Conservation (phyloP, 2,329 filamentous ascomycete genomes). For the Diaporthe sp. region DNA sequence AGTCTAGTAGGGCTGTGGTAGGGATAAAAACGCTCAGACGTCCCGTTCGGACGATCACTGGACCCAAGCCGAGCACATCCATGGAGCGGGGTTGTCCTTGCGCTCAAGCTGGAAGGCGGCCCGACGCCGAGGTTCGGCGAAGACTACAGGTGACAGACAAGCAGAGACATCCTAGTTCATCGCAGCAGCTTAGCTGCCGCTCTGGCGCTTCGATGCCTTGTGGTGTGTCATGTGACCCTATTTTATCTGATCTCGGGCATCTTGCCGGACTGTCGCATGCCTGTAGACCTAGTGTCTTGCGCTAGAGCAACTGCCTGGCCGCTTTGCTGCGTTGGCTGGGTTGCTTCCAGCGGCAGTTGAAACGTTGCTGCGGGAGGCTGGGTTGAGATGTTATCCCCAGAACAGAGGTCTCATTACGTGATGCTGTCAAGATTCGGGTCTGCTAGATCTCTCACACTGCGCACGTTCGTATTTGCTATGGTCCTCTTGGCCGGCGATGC, state of each 20-base stretch:
- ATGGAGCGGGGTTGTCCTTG: conserved; percentile 33
- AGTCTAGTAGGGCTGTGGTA: conserved; percentile 28
- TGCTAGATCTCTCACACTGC: conserved; percentile 12
- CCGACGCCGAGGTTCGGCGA: conserved; percentile 29
- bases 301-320: not conserved
- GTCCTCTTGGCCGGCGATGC: not conserved
- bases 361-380: conserved; percentile 12
- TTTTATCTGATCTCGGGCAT: not conserved
- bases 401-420: conserved; percentile 1
- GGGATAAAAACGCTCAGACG: conserved; percentile 16
- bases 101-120: conserved; percentile 24
- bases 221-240: conserved; percentile 11
- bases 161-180: not conserved
- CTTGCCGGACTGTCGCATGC: not conserved
- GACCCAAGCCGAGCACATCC: conserved; percentile 1
- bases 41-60: conserved; percentile 27
- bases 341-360: conserved; percentile 31
- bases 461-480: conserved; percentile 26
- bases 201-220: not conserved
- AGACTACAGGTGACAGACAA: conserved; percentile 1
- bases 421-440: not conserved
- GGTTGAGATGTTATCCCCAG: not conserved
- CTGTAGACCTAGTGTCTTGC: conserved; percentile 1
- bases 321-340: not conserved
- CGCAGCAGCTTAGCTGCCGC: not conserved